Evolutionary conservation across 2,329 filamentous ascomycete species (phyloP), one percentile per base, ranked within the genome.

Genomic region (Trichoderma hamatum): DNA sequence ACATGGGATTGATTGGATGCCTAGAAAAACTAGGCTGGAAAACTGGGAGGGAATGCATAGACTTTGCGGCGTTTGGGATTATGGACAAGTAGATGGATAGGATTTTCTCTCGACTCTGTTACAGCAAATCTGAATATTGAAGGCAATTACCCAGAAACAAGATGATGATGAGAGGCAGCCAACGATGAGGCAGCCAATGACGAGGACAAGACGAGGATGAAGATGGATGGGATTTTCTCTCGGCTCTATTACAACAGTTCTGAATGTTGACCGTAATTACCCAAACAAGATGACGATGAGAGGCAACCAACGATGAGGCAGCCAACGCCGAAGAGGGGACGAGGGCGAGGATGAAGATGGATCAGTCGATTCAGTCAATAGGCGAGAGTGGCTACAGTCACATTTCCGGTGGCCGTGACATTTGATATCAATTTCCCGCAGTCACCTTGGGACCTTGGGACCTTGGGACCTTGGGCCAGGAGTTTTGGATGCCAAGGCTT

Each of bases 51-150:
- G n/a, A 55, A 9, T 43, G 36, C 52, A 65, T 65, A 32, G 5
- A 7, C 3, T 28, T 24, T 24, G n/a, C 52, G 62, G 62, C 36
- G 62, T 56, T 56, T 65, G 34, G 51, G 13, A n/a, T 32, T 55
- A 56, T 36, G 52, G 11, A 56, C n/a, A 26, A 26, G 14, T 24
- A 49, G 55, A 24, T 16, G 24, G 54, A 30, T 56, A 67, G 39
- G n/a, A 51, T 51, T 30, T 59, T 56, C 62, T 56, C 62, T 65
- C 62, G 62, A 65, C 62, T 65, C 62, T 65, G 14, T 56, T 65
- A 49, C 62, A 56, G 34, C 24, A 24, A 36, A 24, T 46, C n/a
- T 36, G n/a, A 55, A 43, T 43, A 16, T n/a, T 43, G 39, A 43
- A 43, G 16, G 39, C 9, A 46, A 49, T 21, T 21, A 49, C 19